These are phyloP conservation scores for Melaleuca quinquenervia DNA, from an alignment of 345 rosid genomes.

Conservation along the genomic window DNA sequence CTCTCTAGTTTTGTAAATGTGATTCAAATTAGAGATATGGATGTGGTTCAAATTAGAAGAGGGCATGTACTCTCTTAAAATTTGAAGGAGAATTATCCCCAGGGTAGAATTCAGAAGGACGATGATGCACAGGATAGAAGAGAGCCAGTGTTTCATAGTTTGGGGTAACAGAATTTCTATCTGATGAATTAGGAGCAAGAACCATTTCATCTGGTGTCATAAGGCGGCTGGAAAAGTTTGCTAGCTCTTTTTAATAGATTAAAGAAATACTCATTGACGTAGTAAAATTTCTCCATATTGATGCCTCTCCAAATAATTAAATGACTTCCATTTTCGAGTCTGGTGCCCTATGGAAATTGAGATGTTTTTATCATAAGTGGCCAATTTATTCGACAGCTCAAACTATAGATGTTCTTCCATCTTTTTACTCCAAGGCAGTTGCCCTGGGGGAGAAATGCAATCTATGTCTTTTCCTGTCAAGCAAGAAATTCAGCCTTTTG, in stretches of 20 bases:
- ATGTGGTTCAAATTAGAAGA: not conserved
- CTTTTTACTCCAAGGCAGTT: not conserved
- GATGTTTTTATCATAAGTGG: not conserved
- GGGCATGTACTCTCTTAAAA: not conserved
- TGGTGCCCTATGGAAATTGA: not conserved
- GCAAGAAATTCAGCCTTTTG: not conserved
- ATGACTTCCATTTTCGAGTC: not conserved
- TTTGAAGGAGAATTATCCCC: not conserved
- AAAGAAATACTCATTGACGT: not conserved
- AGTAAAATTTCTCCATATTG: not conserved
- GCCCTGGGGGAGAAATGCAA: not conserved
- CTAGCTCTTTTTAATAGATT: not conserved
- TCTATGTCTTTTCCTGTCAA: not conserved
- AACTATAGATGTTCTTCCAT: not conserved
- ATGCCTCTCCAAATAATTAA: not conserved
- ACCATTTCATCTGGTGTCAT: not conserved
- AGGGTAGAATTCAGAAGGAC: not conserved
- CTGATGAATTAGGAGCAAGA: not conserved
- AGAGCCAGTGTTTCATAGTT: not conserved
- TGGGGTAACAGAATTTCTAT: not conserved
- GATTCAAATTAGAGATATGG: not conserved
- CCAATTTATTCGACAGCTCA: not conserved
- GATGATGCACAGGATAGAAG: not conserved
- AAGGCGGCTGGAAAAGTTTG: not conserved
- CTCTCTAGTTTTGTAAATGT: not conserved